Base-by-base conservation (phyloP, 306 rosid species). In the Calophaca sinica region DNA sequence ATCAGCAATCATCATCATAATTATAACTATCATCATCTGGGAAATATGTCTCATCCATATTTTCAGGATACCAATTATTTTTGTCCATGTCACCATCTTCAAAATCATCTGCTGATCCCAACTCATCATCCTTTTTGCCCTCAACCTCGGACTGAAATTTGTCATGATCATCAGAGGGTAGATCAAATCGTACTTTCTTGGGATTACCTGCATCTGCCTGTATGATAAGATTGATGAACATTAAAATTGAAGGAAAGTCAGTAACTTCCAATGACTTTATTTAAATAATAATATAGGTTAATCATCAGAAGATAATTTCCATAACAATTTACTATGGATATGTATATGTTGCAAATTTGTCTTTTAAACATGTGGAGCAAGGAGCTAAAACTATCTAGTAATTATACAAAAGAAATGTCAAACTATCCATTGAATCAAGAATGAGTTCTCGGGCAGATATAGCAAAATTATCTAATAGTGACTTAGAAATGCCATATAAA, bases 121-220 rank as follows among this genome's bases (percentile, higher is more conserved):
- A 31, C 26, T 63, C 72, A 50, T 74, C 81, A 6, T 78, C 57
- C 7, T 62, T 48, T 20, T 54, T 70, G 15, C 36, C 53, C 44
- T 74, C 66, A 9, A 52, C 12, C 31, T 73, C 32, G 5, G 72
- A 50, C 60, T 33, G 12, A 29, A 9, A 3, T 10, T 75, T 55
- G 41, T 26, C 72, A 29, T 57, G 14, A 45, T 67, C 52, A 61
- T 72, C 80, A 14, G 68, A 7, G 49, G 74, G 46, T 50, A 54
- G 64, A n/a, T 84, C 74, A 59, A 66, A 76, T 54, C 44, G 58
- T 13, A 64, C 83, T 63, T 74, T 84, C 48, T 84, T 80, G 46
- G 70, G 58, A 62, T 44, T 66, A 66, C 61, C 75, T 0, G 39
- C 44, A 10, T 42, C 54, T 26, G 14, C 79, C 88, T 84, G 70